Conservation (phyloP, 495 filamentous ascomycete species). For the Lindgomyces ingoldianus region DNA sequence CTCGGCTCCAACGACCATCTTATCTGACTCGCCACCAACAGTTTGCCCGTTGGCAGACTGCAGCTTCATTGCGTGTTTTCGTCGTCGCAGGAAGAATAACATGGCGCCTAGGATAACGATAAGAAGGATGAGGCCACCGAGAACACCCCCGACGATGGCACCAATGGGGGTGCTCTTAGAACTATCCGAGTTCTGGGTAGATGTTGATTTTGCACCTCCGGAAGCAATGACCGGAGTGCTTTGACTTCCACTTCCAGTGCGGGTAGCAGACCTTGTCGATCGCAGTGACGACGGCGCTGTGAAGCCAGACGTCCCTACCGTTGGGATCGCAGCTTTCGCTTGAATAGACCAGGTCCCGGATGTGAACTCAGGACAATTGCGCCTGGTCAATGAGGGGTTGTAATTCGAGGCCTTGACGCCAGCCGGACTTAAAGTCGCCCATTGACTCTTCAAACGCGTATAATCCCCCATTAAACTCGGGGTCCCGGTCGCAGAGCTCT, state of each 20-base stretch:
- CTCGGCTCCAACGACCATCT: background rate
- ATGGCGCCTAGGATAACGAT: constrained; percentile 9
- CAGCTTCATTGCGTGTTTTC: background rate
- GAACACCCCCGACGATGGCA: constrained; percentile 9
- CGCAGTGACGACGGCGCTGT: constrained; percentile 8
- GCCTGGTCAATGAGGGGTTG: constrained; percentile 8
- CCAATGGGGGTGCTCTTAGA: background rate
- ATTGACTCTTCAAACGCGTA: constrained; percentile 6
- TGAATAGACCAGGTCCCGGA: constrained; percentile 4
- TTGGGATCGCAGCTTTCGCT: constrained; percentile 7
- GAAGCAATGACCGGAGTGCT: background rate
- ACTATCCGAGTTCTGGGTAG: background rate
- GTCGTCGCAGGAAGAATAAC: constrained; percentile 15
- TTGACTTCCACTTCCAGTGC: background rate
- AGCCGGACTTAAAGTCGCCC: constrained; percentile 15
- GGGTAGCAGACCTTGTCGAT: background rate
- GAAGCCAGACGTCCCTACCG: constrained; percentile 8
- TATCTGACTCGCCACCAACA: background rate
- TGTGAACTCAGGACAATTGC: constrained; percentile 8
- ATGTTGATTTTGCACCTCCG: background rate
- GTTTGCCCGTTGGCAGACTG: background rate
- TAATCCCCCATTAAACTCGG: constrained; percentile 4
- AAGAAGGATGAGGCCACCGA: constrained; percentile 11
- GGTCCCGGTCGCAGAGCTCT: background rate
- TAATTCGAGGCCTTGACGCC: constrained; percentile 16